A percentile compares a stretch with the other conserved stretches of the same genome.
These are phyloP conservation scores for Hymenoscyphus repandus DNA, from an alignment of 2,329 filamentous ascomycete genomes.

Conservation along the genomic window DNA sequence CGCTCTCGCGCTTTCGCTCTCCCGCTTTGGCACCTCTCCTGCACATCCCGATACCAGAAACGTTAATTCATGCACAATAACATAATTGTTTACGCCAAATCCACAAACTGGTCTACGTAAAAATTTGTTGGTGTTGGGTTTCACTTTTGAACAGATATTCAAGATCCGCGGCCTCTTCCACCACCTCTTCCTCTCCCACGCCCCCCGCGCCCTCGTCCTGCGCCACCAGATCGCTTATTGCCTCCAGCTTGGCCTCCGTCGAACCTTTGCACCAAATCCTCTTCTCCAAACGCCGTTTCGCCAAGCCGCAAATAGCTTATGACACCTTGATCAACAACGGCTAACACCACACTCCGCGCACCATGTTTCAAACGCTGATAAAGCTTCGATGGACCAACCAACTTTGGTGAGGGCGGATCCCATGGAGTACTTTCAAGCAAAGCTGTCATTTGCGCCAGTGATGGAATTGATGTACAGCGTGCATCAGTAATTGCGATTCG, in stretches of 20 bases:
- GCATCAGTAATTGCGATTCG: constrained; percentile 78
- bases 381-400: constrained; percentile 45
- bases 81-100: background rate
- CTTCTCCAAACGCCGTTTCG: constrained; percentile 74
- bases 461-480: constrained; percentile 64
- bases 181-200: constrained; percentile 28
- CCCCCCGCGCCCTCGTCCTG: constrained; percentile 35
- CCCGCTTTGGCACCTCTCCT: too few species aligned
- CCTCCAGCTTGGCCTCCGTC: constrained; percentile 38
- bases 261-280: constrained; percentile 63
- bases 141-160: background rate
- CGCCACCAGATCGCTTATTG: constrained; percentile 32
- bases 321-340: constrained; percentile 83
- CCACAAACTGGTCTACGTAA: too few species aligned
- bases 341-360: constrained; percentile 75
- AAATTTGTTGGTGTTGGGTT: background rate
- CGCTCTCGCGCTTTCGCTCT: too few species aligned
- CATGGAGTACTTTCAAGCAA: constrained; percentile 71
- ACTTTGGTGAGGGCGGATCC: constrained; percentile 46
- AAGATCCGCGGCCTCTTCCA: constrained; percentile 24
- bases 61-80: too few species aligned
- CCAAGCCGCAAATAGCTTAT: constrained; percentile 80
- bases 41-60: too few species aligned
- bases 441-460: constrained; percentile 62
- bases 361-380: constrained; percentile 82